phyloP scores from a whole-genome alignment of 1,139 yeast species.

The Oligophagozyma castellii region DNA sequence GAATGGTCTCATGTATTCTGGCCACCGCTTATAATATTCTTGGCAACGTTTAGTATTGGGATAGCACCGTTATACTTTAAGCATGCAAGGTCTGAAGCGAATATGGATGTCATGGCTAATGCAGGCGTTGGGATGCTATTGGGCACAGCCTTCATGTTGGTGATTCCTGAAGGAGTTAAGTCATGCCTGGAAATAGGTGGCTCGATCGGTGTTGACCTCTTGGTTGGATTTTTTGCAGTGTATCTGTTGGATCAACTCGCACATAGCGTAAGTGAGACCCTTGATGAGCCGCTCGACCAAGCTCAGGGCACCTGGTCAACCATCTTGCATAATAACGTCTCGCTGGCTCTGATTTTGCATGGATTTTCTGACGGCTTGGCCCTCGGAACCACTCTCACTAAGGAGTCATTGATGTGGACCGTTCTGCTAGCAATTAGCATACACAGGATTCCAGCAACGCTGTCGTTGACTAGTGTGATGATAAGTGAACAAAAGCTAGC shows the following conservation, averaged over 20 bases:
- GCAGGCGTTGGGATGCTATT: constrained; percentile 45
- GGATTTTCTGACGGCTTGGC: constrained; percentile 54
- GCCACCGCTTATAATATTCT: no score
- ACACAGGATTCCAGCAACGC: constrained; percentile 53
- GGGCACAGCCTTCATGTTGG: constrained; percentile 42
- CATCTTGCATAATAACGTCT: constrained; percentile 28
- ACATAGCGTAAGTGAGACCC: constrained; percentile 3
- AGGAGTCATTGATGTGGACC: constrained; percentile 31
- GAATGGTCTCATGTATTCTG: no score
- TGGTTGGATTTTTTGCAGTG: constrained; percentile 21
- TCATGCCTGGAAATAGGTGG: constrained; percentile 26
- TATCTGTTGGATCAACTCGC: constrained; percentile 18
- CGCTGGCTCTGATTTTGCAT: constrained; percentile 45
- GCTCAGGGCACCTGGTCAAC: constrained; percentile 11
- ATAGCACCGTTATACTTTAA: constrained; percentile 24
- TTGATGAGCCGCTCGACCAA: constrained; percentile 11
- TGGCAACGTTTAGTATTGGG: constrained; percentile 26
- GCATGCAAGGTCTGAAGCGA: no score
- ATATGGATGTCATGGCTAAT: constrained; percentile 26
- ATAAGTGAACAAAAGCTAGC: constrained; percentile 21
- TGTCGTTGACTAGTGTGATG: constrained; percentile 35
- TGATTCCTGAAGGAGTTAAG: constrained; percentile 48
- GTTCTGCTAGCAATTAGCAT: constrained; percentile 40
- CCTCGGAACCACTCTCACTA: constrained; percentile 38
- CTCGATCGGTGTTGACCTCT: constrained; percentile 20